Base-by-base conservation (phyloP, 2,329 filamentous ascomycete genomes). In the Aureobasidium sp. region DNA sequence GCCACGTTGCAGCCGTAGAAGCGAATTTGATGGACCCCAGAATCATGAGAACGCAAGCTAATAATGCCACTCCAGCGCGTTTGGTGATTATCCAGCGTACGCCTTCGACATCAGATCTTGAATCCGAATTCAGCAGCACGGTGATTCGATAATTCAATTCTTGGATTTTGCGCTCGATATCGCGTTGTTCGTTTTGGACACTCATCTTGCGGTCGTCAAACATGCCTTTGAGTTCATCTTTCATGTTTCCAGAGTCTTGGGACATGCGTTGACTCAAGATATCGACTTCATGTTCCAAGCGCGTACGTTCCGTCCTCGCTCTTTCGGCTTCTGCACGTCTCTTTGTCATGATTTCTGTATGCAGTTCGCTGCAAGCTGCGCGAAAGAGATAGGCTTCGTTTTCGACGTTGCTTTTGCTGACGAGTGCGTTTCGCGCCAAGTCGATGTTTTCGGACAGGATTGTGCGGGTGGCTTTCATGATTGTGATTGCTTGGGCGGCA, bases 141-240 rank as follows among this genome's bases (percentile, higher is more conserved):
- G 90, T 95, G 74, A 99, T 97, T 73, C 96, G 94, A 77, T 97
- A 96, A 76, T 93, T 96, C 68, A 97, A 82, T 77, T 96, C 89
- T 80, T 97, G 92, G 65, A 96, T 92, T 82, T 87, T 87, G 56
- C 88, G 89, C 71, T 97, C 93, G 70, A 90, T 88, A 7, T 82
- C 82, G 71, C 91, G 87, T 75, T 97, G 91, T 73, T 97, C 90
- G 74, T 93, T 89, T 61, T 91, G 81, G 1, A 96, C 91, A 2
- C 86, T 84, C 89, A 97, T 96, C 73, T 93, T 94, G 47, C 95
- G 85, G 72, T 99, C 93, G 71, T 97, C 93, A 73, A 97, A 97
- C 82, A 97, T 88, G 62, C 91, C 93, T 72, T 92, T 91, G n/a
- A 97, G 82, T 61, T 92, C 90, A 71, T 99, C 93, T 69, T 90